phyloP scores from a whole-genome alignment of 73 alveolate species.

The Paramecium biaurelia region DNA sequence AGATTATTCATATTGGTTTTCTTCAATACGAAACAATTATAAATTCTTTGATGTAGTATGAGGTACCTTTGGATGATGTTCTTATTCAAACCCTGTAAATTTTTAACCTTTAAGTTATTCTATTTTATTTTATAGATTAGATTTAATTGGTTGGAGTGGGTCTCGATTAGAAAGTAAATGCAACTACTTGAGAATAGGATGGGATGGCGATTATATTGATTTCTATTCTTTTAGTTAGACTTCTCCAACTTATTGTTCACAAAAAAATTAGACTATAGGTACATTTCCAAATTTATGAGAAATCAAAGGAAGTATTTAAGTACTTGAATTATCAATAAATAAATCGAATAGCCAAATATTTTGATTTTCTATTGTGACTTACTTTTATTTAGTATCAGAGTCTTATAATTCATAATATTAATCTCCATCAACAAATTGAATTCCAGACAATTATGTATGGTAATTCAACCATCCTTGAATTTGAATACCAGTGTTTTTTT shows the following conservation, averaged over 20 bases:
- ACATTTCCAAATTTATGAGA: neutral
- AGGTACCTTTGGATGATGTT: slow-evolving; percentile 5
- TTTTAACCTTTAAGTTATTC: neutral
- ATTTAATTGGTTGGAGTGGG: neutral
- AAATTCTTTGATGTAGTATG: neutral
- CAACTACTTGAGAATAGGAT: neutral
- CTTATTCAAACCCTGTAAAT: neutral
- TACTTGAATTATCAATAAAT: neutral
- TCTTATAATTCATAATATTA: neutral
- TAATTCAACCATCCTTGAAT: neutral
- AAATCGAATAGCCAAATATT: neutral
- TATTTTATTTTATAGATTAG: neutral
- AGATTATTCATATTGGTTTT: neutral
- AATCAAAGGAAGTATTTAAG: neutral
- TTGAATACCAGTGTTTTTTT: neutral
- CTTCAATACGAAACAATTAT: neutral
- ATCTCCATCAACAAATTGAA: neutral
- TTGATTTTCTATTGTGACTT: neutral
- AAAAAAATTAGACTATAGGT: neutral
- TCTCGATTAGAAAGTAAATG: neutral
- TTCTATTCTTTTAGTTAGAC: neutral
- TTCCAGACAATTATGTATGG: neutral
- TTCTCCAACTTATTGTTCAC: neutral
- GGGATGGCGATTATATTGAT: neutral
- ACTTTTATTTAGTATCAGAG: neutral